These are phyloP conservation scores for Starmerella stigmatis DNA, from an alignment of 805 yeast species.

Conservation along the genomic window DNA sequence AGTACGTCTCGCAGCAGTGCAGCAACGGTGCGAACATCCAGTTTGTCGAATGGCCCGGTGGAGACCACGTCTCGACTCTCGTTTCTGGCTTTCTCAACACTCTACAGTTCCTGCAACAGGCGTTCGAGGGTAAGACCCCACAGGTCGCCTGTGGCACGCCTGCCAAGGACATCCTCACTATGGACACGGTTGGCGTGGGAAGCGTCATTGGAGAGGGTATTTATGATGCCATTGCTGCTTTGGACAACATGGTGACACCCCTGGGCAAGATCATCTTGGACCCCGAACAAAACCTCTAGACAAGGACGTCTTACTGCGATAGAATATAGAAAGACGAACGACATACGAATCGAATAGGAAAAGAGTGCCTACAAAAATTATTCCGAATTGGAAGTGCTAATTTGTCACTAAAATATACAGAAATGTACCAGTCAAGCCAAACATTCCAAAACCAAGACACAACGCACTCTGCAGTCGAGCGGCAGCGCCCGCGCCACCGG, in stretches of 20 bases:
- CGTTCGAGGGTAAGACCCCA: conserved; percentile 7
- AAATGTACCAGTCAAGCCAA: no score
- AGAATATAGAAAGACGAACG: no score
- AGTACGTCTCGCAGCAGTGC: conserved; percentile 11
- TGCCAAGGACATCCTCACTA: neutral
- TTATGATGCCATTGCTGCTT: neutral
- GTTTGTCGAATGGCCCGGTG: conserved; percentile 4
- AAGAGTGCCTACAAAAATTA: no score
- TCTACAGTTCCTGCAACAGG: conserved; percentile 11
- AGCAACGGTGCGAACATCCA: conserved; percentile 11
- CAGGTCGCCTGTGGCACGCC: conserved; percentile 5
- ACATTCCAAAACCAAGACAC: no score
- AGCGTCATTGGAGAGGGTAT: conserved; percentile 1
- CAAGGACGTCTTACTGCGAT: no score
- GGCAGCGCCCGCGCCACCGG: no score
- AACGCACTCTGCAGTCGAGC: no score
- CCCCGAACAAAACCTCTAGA: no score
- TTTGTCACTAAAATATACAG: no score
- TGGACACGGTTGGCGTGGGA: neutral
- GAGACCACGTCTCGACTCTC: conserved; percentile 5
- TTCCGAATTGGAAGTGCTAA: no score
- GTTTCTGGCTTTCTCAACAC: conserved; percentile 7
- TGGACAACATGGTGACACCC: conserved; percentile 6
- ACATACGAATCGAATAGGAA: no score
- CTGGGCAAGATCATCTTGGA: conserved; percentile 5